These are phyloP conservation scores for Phytophthora niederhauseri DNA, from an alignment of 352 stramenopile genomes.

Conservation along the genomic window DNA sequence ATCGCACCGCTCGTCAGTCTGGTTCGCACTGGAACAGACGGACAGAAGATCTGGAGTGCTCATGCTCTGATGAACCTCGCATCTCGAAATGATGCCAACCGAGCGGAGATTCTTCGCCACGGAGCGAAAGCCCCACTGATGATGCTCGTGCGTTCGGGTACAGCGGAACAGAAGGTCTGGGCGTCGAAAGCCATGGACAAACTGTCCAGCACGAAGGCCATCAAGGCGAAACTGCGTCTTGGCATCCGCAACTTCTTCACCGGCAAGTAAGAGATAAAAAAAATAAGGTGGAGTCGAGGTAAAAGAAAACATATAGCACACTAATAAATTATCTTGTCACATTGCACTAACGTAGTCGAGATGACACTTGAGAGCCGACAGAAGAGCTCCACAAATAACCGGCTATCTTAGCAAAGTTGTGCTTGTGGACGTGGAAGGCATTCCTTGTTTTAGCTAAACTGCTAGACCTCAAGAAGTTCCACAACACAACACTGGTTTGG, in stretches of 20 bases:
- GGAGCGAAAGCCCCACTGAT: constrained; percentile 7
- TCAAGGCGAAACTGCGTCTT: constrained; percentile 11
- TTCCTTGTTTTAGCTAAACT: neutral
- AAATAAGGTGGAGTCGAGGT: too few species aligned
- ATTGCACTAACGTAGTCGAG: too few species aligned
- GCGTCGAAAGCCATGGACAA: constrained; percentile 11
- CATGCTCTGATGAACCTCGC: constrained; percentile 12
- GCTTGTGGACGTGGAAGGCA: neutral
- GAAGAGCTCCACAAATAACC: neutral
- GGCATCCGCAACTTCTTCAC: constrained; percentile 11
- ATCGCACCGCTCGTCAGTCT: constrained; percentile 5
- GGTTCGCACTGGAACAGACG: constrained; percentile 4
- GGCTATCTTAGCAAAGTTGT: neutral
- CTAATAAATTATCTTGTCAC: too few species aligned
- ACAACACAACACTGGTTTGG: too few species aligned
- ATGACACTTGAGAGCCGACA: too few species aligned
- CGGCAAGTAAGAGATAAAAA: neutral
- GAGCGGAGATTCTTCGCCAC: constrained; percentile 6
- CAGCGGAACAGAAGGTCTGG: constrained; percentile 6
- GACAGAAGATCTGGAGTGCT: constrained; percentile 9
- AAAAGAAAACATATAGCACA: too few species aligned
- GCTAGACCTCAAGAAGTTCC: too few species aligned
- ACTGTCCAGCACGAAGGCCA: constrained; percentile 6
- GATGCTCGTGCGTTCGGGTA: constrained; percentile 7
- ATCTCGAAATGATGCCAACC: constrained; percentile 10